Base-by-base conservation (phyloP, 345 rosid species). In the Eucalyptus cloeziana region DNA sequence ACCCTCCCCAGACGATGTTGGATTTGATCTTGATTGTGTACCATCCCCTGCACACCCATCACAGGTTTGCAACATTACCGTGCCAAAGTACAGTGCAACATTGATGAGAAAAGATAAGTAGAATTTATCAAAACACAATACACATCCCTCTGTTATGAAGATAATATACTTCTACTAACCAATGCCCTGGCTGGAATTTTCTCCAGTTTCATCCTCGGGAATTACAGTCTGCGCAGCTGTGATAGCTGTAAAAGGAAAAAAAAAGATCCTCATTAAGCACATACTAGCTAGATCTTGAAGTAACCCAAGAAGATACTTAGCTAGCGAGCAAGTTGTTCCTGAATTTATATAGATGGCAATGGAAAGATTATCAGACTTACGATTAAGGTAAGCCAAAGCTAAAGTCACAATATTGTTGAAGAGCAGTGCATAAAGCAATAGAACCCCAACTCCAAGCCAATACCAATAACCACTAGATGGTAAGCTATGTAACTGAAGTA, bases 371-470 rank as follows among this genome's bases (percentile, higher is more conserved):
- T 62, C 54, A 58, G 58, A 94, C 99, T 92, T 91, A 96, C 98
- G 99, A 90, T 96, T 94, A 49, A 96, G 96, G 91, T 93, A 94
- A 88, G 98, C 91, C 90, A 97, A 91, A 86, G 99, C 98, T 86
- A 93, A 40, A 13, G 97, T 96, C 90, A 96, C 97, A 44, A 94
- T 17, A 91, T 87, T 90, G 92, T 96, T 96, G 96, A 97, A 96
- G 89, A 96, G 54, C 58, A 96, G 0, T 12, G 95, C 91, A 91
- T 96, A 97, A 88, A 88, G 91, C 90, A 95, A 56, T 88, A 97
- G 89, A 37, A 91, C 96, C 80, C 91, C 98, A 80, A 96, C 90
- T 80, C 99, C 99, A 89, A 96, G 86, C 99, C 99, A 97, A 91
- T 96, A 97, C 99, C 99, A 97, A 79, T 90, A 30, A 89, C 91